Evolutionary conservation across 2,329 filamentous ascomycete genomes (phyloP), one percentile per base, ranked within the genome.

Genomic region (Nemania sp.): DNA sequence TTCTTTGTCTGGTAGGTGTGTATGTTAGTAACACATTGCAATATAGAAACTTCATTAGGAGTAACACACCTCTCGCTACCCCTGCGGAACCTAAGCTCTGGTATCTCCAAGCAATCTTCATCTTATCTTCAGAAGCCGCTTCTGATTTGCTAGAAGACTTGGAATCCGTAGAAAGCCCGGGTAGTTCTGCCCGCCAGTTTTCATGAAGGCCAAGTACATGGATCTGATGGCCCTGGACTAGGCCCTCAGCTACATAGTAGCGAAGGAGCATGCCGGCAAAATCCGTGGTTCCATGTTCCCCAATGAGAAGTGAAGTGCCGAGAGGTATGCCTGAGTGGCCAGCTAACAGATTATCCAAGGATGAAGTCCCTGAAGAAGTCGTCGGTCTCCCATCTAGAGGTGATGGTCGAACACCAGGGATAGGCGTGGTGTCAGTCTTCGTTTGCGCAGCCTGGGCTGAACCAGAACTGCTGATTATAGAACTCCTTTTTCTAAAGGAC

Each of bases 51-150:
- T 70, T 65, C n/a, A 18, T n/a, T 11, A 49, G 24, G 61, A 60
- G 38, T n/a, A 26, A 77, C 87, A 80, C 84, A 92, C 91, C 89
- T 90, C 89, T 86, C 60, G 85, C 81, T 67, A 84, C 85, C 49
- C 89, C 89, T 73, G 90, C 90, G 72, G 92, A 91, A 18, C 92
- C 92, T 61, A 98, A 80, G 38, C 89, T 88, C 80, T 98, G 94
- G 81, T 99, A 99, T 79, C 96, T 88, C 96, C 96, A 99, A 3
- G 96, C 96, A 83, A 99, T 99, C 83, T 97, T 98, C 96, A 99
- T 98, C 80, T 91, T 94, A 70, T 95, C 92, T 15, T 86, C 85
- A 1, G 80, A 75, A 2, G 78, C 72, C 18, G 77, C 62, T 45
- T 84, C 82, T 35, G 84, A 73, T 63, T 79, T 82, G 73, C 72